Evolutionary conservation across 306 rosid species (phyloP).

Genomic region (Rubus idaeus): DNA sequence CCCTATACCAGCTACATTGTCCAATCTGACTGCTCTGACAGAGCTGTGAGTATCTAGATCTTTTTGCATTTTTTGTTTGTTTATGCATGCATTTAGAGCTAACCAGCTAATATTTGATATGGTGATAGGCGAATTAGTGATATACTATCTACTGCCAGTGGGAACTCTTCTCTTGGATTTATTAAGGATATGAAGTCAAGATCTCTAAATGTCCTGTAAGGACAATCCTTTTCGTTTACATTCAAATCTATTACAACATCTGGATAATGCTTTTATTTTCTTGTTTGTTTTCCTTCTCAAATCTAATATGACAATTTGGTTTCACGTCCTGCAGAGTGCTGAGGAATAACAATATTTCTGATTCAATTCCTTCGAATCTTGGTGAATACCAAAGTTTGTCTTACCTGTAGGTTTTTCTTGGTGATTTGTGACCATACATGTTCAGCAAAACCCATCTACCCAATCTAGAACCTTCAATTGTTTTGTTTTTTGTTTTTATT

Average conservation of each 20-base stretch:
- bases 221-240: conserved; percentile 3
- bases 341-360: conserved; percentile 63
- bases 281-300: conserved; percentile 14
- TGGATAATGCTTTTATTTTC: background rate
- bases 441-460: background rate
- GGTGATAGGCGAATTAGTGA: conserved; percentile 56
- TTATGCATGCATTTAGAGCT: conserved; percentile 15
- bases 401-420: conserved; percentile 47
- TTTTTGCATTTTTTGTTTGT: background rate
- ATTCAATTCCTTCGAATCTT: conserved; percentile 57
- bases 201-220: conserved; percentile 49
- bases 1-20: conserved; percentile 58
- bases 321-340: conserved; percentile 51
- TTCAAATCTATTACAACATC: background rate
- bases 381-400: conserved; percentile 50
- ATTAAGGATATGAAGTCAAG: conserved; percentile 57
- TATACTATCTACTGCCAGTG: conserved; percentile 56
- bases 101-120: conserved; percentile 21
- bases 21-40: conserved; percentile 58
- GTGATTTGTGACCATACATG: conserved; percentile 3
- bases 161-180: conserved; percentile 64
- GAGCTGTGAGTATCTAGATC: conserved; percentile 57
- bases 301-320: conserved; percentile 14
- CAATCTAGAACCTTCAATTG: background rate
- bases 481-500: no score